Evolutionary conservation across 2,329 filamentous ascomycete genomes (phyloP), one percentile per base, ranked within the genome.

Genomic region (Volutella citrinella): DNA sequence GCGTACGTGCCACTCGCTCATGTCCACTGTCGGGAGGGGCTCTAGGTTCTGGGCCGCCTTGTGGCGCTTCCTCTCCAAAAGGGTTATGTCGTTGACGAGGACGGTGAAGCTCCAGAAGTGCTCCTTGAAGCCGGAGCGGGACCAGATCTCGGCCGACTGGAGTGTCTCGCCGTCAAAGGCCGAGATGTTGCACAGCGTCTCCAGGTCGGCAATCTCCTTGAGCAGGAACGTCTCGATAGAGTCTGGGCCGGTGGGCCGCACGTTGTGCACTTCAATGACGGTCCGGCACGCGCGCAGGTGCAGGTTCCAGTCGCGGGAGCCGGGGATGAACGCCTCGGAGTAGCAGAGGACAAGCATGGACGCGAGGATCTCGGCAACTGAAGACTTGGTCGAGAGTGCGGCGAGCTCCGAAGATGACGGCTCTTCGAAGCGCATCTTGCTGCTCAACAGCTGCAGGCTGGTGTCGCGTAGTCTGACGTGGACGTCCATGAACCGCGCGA

Each of bases 81-180:
- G 30, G 10, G 38, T 40, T 1, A 40, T 40, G 10, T 37, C 38
- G 10, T 40, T 30, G 7, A 40, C 20, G 15, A 40, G 13, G 3
- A 29, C 34, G 1, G 38, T 40, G 11, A 40, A 40, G 1, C 27
- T n/a, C 38, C 38, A 40, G n/a, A 30, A 32, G n/a, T 19, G 21
- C 2, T 21, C 30, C 21, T 40, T 30, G 10, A 10, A 12, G 3
- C 13, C 18, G 5, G 34, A 20, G 9, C 19, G 22, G 4, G 22
- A 16, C 5, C n/a, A 10, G 29, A 16, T 4, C 20, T 27, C 4
- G 30, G 30, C 9, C n/a, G n/a, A n/a, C n/a, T n/a, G n/a, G n/a
- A n/a, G n/a, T n/a, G n/a, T n/a, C n/a, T 24, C 20, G 14, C 29
- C 24, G 11, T 13, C 27, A n/a, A 40, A 40, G 18, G 26, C 30